Evolutionary conservation across 2,329 filamentous ascomycete species (phyloP), one percentile per base, ranked within the genome.

Genomic region (Neonectria magnoliae): DNA sequence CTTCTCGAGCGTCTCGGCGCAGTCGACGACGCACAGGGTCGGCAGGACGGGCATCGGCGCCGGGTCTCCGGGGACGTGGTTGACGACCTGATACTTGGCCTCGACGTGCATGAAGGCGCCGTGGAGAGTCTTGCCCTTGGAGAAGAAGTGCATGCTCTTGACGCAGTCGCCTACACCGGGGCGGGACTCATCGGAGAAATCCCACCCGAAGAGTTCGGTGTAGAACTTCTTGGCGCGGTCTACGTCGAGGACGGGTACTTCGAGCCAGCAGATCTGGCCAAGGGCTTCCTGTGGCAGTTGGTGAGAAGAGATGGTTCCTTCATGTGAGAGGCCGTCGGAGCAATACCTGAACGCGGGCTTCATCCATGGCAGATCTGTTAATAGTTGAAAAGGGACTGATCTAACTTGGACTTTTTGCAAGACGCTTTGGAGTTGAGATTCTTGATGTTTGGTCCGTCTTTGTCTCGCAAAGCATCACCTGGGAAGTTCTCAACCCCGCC

Each of bases 261-360:
- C 77, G 50, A 79, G 75, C 78, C 79, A 82, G 69, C 75, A 78
- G 52, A 80, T 75, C 54, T 80, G 73, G 62, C 78, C 79, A 45
- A 73, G 62, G 45, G 60, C 52, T 64, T 74, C 67, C 71, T 73
- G 58, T 14, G 4, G 25, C 29, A 14, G 38, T 5, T 45, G 53
- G 51, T 67, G 45, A 57, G 53, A 52, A 18, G 27, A 38, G 18
- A 25, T 20, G 47, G 4, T 52, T 10, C 14, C 22, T 5, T 25
- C 22, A 22, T 29, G n/a, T 18, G 9, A 29, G 27, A 8, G 18
- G 18, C 18, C 13, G 22, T 6, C 11, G 8, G 45, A 29, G 27
- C 41, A 10, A 16, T 64, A 73, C 68, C 56, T 68, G 68, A n/a
- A 58, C 51, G 8, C 42, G 36, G 44, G 48, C 59, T 13, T 67